Base-by-base conservation (phyloP, 1,284 basidiomycete species). In the Peniophora sp. region DNA sequence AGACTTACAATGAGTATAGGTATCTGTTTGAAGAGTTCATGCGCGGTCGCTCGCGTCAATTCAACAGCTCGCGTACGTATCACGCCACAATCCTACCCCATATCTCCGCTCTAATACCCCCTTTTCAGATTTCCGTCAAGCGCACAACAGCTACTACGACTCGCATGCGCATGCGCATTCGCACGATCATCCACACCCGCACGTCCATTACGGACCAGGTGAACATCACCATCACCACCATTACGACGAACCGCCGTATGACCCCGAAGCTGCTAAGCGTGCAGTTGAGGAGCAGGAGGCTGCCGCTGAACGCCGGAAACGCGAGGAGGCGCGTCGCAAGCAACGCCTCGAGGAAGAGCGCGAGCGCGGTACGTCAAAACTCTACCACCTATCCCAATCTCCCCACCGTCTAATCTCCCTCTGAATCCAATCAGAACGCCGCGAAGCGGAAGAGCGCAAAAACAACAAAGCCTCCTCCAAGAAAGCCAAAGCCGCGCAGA, bases 391-490 rank as follows among this genome's bases (percentile, higher is more conserved):
- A 32, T 43, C 9, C 50, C 56, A 50, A 12, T 24, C 24, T 3
- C 2, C 34, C 38, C 22, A 44, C 17, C 17, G 27, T 17, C 22
- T 45, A 49, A 10, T 11, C 34, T 36, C 22, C 58, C 22, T 63
- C 50, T 14, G 45, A 44, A 38, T 50, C 22, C n/a, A n/a, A 48
- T 51, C 50, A 66, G 63, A 83, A 74, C 78, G 73, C 45, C 61
- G 66, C 49, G 74, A 72, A 32, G 78, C 81, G 5, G 81, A 81
- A 56, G 62, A 72, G 53, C 73, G 84, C 38, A 79, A 83, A 58
- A 78, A 76, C 61, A 64, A 63, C 3, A 85, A 82, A 57, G 64
- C 67, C 6, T 67, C 70, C 50, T 67, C 65, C 24, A 85, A 79
- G 62, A 83, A 80, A 63, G 76, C 71, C 2, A 68, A 77, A 53